phyloP scores from a whole-genome alignment of 2,329 filamentous ascomycete species.

The Trichoderma arundinaceum region DNA sequence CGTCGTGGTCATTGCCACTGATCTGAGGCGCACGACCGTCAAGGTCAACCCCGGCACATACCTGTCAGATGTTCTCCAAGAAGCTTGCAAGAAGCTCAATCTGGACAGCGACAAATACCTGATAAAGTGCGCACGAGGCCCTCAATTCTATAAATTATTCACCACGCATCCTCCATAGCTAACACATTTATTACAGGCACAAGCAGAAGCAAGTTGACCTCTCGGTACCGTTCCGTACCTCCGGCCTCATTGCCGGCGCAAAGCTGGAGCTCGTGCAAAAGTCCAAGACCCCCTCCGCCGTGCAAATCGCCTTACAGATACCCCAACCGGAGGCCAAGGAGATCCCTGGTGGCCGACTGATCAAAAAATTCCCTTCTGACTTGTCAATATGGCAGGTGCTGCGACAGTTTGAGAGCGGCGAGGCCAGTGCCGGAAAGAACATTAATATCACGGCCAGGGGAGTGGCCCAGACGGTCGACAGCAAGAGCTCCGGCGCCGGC shows the following conservation, averaged over 20 bases:
- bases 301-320: conserved; percentile 88
- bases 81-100: conserved; percentile 85
- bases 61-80: conserved; percentile 81
- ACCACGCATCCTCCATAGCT: neutral
- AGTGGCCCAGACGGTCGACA: conserved; percentile 65
- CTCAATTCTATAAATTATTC: neutral
- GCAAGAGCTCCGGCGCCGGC: conserved; percentile 64
- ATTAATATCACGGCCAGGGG: conserved; percentile 86
- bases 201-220: conserved; percentile 87
- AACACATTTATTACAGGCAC: conserved; percentile 57
- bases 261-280: conserved; percentile 90
- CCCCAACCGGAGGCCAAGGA: conserved; percentile 71
- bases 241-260: conserved; percentile 81
- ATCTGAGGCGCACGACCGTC: conserved; percentile 76
- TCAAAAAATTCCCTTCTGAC: conserved; percentile 86
- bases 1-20: conserved; percentile 84
- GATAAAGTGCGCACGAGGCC: conserved; percentile 68
- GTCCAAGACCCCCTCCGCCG: conserved; percentile 81
- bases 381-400: conserved; percentile 88
- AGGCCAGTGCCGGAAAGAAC: conserved; percentile 62
- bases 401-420: conserved; percentile 84
- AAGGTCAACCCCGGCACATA: conserved; percentile 84
- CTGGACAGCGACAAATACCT: conserved; percentile 74
- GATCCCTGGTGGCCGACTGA: conserved; percentile 69
- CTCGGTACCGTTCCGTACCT: conserved; percentile 80